phyloP scores from a whole-genome alignment of 371 early-diverging fungal species.

The Vairimorpha apis region DNA sequence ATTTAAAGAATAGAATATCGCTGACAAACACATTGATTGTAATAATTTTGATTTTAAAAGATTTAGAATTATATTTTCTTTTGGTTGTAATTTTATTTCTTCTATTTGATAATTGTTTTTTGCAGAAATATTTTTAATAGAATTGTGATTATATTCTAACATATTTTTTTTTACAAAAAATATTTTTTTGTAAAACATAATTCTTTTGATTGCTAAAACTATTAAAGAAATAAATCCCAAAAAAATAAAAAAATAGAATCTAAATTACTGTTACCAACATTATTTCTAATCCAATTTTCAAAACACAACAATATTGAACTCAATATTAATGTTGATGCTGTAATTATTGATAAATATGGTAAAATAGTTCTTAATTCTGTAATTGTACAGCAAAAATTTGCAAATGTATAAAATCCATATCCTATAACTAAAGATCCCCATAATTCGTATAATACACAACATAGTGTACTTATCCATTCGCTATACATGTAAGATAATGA shows the following conservation, averaged over 20 bases:
- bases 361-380: conserved; percentile 10
- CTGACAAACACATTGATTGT: background rate
- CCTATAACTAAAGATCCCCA: conserved; percentile 57
- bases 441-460: conserved; percentile 53
- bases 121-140: no score
- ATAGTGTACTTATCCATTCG: conserved; percentile 59
- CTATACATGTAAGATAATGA: conserved; percentile 49
- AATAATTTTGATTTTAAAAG: conserved; percentile 3
- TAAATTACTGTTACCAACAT: no score
- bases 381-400: conserved; percentile 55
- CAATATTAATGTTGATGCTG: background rate
- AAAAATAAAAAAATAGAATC: no score
- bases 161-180: no score
- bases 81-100: no score
- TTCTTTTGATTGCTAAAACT: no score
- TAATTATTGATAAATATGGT: conserved; percentile 7
- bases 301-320: background rate
- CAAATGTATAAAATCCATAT: conserved; percentile 51
- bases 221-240: no score
- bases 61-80: background rate
- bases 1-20: conserved; percentile 6
- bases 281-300: background rate
- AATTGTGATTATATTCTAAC: no score
- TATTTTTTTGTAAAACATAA: no score
- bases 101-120: no score